Conservation (phyloP, 2,329 filamentous ascomycete species). For the Cladosporium sp. region DNA sequence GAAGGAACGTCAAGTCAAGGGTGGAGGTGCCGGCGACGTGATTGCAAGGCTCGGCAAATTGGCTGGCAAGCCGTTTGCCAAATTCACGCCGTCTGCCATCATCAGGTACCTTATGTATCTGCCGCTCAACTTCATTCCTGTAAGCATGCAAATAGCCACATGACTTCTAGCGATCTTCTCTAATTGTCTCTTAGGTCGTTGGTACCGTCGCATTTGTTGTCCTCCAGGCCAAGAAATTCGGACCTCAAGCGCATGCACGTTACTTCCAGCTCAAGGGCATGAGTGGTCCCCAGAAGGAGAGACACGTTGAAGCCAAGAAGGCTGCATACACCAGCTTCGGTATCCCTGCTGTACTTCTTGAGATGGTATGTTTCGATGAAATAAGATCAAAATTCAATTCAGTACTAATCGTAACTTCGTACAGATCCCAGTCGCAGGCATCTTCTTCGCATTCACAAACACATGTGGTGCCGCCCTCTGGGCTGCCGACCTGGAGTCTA, state of each 20-base stretch:
- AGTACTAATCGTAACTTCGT: neutral
- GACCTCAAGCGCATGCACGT: conserved; percentile 54
- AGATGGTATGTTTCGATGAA: conserved; percentile 50
- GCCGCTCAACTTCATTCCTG: conserved; percentile 85
- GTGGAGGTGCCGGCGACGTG: conserved; percentile 45
- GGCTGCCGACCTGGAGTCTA: conserved; percentile 61
- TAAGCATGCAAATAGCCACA: neutral
- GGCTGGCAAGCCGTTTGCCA: conserved; percentile 51
- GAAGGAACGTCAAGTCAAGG: conserved; percentile 68
- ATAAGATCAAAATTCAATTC: neutral
- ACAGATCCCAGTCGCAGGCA: conserved; percentile 67
- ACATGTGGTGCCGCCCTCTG: conserved; percentile 90
- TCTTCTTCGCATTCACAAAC: conserved; percentile 87
- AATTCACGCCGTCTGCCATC: conserved; percentile 55
- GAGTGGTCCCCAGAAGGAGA: conserved; percentile 59
- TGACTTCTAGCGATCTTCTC: neutral
- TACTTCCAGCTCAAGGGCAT: conserved; percentile 93
- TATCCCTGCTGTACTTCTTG: conserved; percentile 74
- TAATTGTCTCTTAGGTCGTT: conserved; percentile 49
- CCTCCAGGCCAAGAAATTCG: conserved; percentile 57
- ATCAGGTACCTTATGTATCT: conserved; percentile 80
- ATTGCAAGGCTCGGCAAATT: conserved; percentile 56
- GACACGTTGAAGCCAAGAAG: conserved; percentile 66
- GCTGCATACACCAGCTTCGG: conserved; percentile 84
- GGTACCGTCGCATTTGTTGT: conserved; percentile 78